These are phyloP conservation scores for Paspalum notatum DNA, from an alignment of 176 grass and related monocot species.

Conservation along the genomic window DNA sequence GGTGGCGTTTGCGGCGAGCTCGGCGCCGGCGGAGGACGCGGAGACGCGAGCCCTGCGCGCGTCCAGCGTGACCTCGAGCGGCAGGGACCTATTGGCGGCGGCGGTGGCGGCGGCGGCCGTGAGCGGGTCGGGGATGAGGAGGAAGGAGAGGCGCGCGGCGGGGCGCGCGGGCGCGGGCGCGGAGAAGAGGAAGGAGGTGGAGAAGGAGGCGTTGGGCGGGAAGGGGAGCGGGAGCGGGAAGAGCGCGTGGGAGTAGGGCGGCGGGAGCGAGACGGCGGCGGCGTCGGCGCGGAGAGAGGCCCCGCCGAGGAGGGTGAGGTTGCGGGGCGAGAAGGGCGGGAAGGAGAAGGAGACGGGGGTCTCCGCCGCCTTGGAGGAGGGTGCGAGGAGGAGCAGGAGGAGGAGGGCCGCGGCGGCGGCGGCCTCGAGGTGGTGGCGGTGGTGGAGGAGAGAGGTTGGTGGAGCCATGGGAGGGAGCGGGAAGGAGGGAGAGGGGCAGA, in stretches of 20 bases:
- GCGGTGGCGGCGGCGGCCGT: not conserved
- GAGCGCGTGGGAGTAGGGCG: conserved; percentile 41
- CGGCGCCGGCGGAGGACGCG: not conserved
- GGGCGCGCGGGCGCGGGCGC: conserved; percentile 20
- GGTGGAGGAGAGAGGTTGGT: not conserved
- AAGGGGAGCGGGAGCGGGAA: conserved; percentile 41
- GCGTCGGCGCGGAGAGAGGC: conserved; percentile 32
- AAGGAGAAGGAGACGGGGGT: conserved; percentile 24
- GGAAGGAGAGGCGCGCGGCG: conserved; percentile 34
- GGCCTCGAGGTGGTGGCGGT: not conserved
- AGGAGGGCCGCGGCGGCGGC: not conserved
- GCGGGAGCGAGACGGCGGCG: conserved; percentile 12
- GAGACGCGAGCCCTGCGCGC: conserved; percentile 14
- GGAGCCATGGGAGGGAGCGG: not conserved
- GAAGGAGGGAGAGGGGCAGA: too few species aligned
- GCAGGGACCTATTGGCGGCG: conserved; percentile 33
- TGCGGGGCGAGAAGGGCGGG: conserved; percentile 30
- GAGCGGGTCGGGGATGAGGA: conserved; percentile 45
- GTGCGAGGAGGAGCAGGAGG: not conserved
- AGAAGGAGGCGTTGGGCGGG: not conserved
- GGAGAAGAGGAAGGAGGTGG: conserved; percentile 34
- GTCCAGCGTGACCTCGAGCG: conserved; percentile 35
- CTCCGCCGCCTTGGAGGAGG: not conserved
- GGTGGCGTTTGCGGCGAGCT: conserved; percentile 30
- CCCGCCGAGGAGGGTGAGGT: conserved; percentile 33